phyloP scores from a whole-genome alignment of 345 rosid species.

The Acer campestre region DNA sequence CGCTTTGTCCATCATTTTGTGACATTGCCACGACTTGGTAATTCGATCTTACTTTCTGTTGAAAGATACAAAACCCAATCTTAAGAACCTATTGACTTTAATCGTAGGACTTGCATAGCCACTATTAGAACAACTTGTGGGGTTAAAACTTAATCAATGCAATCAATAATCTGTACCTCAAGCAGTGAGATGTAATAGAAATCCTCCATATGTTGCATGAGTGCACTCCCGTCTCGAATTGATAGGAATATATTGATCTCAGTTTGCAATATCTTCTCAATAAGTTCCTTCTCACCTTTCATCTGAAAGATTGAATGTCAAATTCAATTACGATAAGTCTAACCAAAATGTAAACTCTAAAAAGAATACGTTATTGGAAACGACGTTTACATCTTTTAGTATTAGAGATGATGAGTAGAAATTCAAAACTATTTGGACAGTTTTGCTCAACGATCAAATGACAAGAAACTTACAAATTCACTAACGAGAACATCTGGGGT shows the following conservation, averaged over 20 bases:
- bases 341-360: neutral
- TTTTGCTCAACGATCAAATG: constrained; percentile 8
- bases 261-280: constrained; percentile 83
- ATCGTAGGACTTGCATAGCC: neutral
- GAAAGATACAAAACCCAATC: constrained; percentile 12
- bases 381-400: neutral
- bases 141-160: neutral
- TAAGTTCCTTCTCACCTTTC: constrained; percentile 96
- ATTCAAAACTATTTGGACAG: neutral
- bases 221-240: constrained; percentile 91
- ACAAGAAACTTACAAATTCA: constrained; percentile 73
- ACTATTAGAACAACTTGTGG: neutral
- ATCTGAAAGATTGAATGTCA: constrained; percentile 49
- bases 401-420: neutral
- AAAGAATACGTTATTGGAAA: neutral
- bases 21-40: constrained; percentile 38
- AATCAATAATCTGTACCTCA: constrained; percentile 52
- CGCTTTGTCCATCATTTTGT: constrained; percentile 25
- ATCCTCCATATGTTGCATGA: constrained; percentile 99
- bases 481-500: constrained; percentile 87
- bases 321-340: constrained; percentile 7
- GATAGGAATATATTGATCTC: constrained; percentile 87
- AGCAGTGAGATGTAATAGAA: constrained; percentile 87
- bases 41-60: constrained; percentile 69
- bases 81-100: neutral